Evolutionary conservation across 768 basidiomycete species (phyloP).

Genomic region (Tulasnella sp.): DNA sequence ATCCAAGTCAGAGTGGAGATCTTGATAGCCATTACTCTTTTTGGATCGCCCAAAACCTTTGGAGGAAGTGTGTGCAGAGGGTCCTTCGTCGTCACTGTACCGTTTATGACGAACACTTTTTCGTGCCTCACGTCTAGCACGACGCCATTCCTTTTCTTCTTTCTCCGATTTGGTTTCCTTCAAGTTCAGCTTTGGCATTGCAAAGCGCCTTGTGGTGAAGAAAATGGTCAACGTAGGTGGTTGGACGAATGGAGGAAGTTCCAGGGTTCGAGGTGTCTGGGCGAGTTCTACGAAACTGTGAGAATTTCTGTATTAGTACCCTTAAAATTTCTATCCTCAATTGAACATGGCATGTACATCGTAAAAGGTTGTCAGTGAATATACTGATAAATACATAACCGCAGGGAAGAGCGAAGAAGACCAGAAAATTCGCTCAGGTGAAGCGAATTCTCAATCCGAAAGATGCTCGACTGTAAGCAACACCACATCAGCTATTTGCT

Average conservation of each 20-base stretch:
- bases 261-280: too few species aligned
- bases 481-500: neutral
- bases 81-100: conserved; percentile 17
- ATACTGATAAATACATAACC: neutral
- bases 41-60: neutral
- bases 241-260: neutral
- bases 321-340: neutral
- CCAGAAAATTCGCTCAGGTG: conserved; percentile 85
- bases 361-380: too few species aligned
- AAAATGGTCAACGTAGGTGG: neutral
- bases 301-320: too few species aligned
- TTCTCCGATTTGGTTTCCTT: conserved; percentile 55
- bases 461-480: conserved; percentile 74
- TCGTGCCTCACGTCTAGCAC: conserved; percentile 39
- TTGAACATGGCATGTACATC: too few species aligned
- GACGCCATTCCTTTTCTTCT: conserved; percentile 31
- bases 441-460: conserved; percentile 91
- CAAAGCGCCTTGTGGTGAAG: neutral
- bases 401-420: conserved; percentile 84
- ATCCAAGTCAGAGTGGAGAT: conserved; percentile 19
- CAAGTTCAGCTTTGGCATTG: conserved; percentile 41
- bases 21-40: conserved; percentile 3
- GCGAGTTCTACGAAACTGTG: too few species aligned
- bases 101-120: conserved; percentile 28
- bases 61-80: conserved; percentile 21